Evolutionary conservation across 345 rosid species (phyloP).

Genomic region (Excoecaria cochinchinensis): DNA sequence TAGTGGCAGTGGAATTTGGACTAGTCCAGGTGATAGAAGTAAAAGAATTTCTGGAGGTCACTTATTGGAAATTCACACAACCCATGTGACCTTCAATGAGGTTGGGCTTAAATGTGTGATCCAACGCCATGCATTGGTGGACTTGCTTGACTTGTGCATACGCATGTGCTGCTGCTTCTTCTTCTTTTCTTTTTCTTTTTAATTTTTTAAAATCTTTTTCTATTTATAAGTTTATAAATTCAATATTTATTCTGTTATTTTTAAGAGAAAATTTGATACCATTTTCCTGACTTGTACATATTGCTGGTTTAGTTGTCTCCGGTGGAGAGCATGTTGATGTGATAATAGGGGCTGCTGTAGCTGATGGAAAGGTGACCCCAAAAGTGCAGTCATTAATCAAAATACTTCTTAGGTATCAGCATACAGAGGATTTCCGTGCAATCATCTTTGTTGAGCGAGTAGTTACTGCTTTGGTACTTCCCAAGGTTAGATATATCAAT

Average conservation of each 20-base stretch:
- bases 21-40: neutral
- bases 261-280: neutral
- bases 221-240: neutral
- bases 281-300: conserved; percentile 16
- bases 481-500: conserved; percentile 58
- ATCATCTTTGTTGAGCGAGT: conserved; percentile 98
- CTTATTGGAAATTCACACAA: neutral
- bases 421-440: conserved; percentile 94
- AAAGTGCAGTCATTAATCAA: conserved; percentile 90
- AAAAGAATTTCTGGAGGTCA: neutral
- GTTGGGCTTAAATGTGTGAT: neutral
- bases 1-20: neutral
- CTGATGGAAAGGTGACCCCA: conserved; percentile 98
- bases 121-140: conserved; percentile 2
- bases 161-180: neutral
- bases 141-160: neutral
- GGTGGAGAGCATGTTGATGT: conserved; percentile 97
- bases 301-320: conserved; percentile 67
- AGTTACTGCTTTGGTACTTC: conserved; percentile 96
- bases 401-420: conserved; percentile 80
- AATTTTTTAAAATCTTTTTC: neutral
- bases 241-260: neutral
- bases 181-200: neutral
- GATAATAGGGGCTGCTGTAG: conserved; percentile 94
- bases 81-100: conserved; percentile 14